phyloP scores from a whole-genome alignment of 768 basidiomycete genomes.

The Coprinopsis marcescibilis region DNA sequence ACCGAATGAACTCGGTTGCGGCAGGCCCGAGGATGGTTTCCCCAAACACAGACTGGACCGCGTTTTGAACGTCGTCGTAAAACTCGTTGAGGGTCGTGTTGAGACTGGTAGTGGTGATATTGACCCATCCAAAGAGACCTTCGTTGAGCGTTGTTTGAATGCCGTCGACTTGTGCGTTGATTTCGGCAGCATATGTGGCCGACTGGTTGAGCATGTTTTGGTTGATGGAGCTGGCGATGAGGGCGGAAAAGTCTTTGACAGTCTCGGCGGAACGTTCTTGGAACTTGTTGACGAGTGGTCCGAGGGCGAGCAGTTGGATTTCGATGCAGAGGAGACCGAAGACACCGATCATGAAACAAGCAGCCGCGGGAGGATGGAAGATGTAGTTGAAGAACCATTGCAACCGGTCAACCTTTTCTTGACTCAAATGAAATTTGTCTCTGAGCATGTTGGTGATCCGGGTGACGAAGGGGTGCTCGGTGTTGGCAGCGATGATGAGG shows the following conservation, averaged over 20 bases:
- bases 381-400: constrained; percentile 91
- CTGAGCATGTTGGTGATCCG: constrained; percentile 54
- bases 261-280: constrained; percentile 54
- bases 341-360: constrained; percentile 89
- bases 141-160: constrained; percentile 79
- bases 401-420: constrained; percentile 59
- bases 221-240: constrained; percentile 75
- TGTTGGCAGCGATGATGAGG: constrained; percentile 63
- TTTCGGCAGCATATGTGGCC: constrained; percentile 62
- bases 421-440: constrained; percentile 45
- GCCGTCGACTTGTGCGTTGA: constrained; percentile 65
- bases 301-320: constrained; percentile 77
- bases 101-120: constrained; percentile 79
- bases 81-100: constrained; percentile 84
- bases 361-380: constrained; percentile 85
- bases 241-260: constrained; percentile 58
- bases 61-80: constrained; percentile 77
- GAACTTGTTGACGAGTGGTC: constrained; percentile 67
- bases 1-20: constrained; percentile 81
- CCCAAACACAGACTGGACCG: constrained; percentile 76
- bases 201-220: constrained; percentile 81
- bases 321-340: constrained; percentile 84
- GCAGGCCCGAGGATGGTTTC: constrained; percentile 78
- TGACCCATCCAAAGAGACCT: constrained; percentile 93
- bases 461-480: constrained; percentile 69